A percentile compares a stretch with the other conserved stretches of the same genome.
Evolutionary conservation across 23 red algal genomes (phyloP).

Genomic region (Porphyridium purpureum): DNA sequence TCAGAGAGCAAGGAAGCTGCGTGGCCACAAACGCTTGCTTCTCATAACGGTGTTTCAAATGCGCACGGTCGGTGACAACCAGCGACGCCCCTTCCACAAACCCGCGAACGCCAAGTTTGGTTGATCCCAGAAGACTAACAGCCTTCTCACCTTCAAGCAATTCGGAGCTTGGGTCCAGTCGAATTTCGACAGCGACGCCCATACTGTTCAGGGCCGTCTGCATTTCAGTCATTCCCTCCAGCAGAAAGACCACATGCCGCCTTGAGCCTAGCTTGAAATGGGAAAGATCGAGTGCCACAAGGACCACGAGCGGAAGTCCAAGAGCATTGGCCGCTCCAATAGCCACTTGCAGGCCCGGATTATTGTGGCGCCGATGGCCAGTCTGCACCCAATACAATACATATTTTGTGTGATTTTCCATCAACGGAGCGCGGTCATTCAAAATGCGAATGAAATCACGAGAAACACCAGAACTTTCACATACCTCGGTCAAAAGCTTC

Average conservation of each 20-base stretch:
- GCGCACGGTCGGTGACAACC: conserved; percentile 1
- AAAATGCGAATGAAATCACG: conserved; percentile 1
- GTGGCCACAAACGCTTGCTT: too few relatives aligned
- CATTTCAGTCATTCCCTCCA: conserved; percentile 12
- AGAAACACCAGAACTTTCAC: conserved; percentile 2
- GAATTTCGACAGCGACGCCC: not conserved
- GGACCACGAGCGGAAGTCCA: conserved; percentile 7
- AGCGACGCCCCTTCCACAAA: not conserved
- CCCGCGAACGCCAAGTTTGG: too few relatives aligned
- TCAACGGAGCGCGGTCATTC: too few relatives aligned
- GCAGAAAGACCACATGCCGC: conserved; percentile 16
- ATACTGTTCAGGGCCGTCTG: not conserved
- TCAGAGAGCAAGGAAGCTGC: too few relatives aligned
- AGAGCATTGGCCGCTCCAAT: not conserved
- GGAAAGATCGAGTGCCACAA: not conserved
- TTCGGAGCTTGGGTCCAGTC: not conserved
- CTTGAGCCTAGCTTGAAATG: not conserved
- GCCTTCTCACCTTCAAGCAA: too few relatives aligned
- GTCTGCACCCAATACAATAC: too few relatives aligned
- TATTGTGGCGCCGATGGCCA: too few relatives aligned
- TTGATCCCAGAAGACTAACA: too few relatives aligned
- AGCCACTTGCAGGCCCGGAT: conserved; percentile 7
- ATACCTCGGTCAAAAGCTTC: too few relatives aligned
- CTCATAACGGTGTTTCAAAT: too few relatives aligned
- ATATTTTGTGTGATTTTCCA: too few relatives aligned